Evolutionary conservation across 2,329 filamentous ascomycete species (phyloP).

Genomic region (Aurifilum marmelostoma): DNA sequence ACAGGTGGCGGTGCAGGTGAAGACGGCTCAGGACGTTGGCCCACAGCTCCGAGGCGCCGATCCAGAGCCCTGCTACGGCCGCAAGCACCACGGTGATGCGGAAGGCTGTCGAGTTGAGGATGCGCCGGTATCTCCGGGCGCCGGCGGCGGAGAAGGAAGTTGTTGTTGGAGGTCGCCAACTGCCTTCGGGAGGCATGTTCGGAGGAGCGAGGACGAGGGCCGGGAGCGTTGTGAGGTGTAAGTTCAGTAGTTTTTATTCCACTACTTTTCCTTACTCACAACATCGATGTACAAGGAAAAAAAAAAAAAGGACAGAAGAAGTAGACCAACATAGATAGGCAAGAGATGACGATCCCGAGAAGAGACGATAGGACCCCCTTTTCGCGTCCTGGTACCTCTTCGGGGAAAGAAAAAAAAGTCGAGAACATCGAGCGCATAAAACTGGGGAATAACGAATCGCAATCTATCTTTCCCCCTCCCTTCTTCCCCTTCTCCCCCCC

Average conservation of each 20-base stretch:
- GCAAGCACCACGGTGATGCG: slow-evolving; percentile 12
- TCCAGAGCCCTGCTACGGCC: slow-evolving; percentile 8
- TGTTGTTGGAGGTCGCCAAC: background rate
- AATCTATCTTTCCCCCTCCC: background rate
- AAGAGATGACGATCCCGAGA: background rate
- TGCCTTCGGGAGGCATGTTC: slow-evolving; percentile 2
- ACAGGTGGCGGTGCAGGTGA: slow-evolving; percentile 26
- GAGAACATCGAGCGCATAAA: background rate
- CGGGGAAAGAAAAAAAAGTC: background rate
- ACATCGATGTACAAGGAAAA: too few relatives aligned
- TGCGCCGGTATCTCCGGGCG: background rate
- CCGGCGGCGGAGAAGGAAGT: background rate
- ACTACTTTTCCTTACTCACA: too few relatives aligned
- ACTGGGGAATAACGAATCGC: background rate
- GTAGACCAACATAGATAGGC: too few relatives aligned
- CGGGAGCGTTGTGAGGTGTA: too few relatives aligned
- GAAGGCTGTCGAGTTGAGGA: slow-evolving; percentile 6
- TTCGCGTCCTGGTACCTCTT: background rate
- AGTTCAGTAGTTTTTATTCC: too few relatives aligned
- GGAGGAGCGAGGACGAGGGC: background rate
- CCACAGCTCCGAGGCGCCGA: slow-evolving; percentile 20
- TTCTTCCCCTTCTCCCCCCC: background rate
- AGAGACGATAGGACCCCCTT: background rate
- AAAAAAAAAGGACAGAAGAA: too few relatives aligned
- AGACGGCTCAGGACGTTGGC: slow-evolving; percentile 21